A percentile compares a stretch with the other conserved stretches of the same genome.
Evolutionary conservation across 1,284 basidiomycete species (phyloP).

Genomic region (Apiotrichum porosum): DNA sequence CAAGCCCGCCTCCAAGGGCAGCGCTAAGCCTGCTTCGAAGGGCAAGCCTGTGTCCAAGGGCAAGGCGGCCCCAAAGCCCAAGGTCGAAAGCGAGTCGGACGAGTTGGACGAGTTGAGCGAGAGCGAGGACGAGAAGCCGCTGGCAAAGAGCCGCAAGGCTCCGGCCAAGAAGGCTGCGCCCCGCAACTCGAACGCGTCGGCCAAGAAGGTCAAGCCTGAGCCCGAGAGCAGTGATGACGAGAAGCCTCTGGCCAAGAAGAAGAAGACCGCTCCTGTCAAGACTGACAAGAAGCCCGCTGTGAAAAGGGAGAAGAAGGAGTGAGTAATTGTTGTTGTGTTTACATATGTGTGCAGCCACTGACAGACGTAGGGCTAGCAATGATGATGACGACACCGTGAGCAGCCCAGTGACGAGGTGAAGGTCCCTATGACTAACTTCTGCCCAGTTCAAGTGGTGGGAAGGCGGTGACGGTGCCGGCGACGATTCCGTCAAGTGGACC

Average conservation of each 20-base stretch:
- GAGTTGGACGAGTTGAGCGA: no score
- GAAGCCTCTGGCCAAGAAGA: slow-evolving; percentile 46
- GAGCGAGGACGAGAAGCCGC: slow-evolving; percentile 17
- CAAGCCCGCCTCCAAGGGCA: slow-evolving; percentile 10
- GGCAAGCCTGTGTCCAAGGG: slow-evolving; percentile 25
- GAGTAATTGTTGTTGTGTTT: slow-evolving; percentile 13
- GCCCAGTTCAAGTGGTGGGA: slow-evolving; percentile 72
- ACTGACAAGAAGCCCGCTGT: slow-evolving; percentile 50
- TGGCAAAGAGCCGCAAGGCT: slow-evolving; percentile 12
- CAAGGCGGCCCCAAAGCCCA: slow-evolving; percentile 3
- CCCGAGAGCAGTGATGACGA: slow-evolving; percentile 50
- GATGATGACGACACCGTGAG: slow-evolving; percentile 34
- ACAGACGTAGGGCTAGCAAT: slow-evolving; percentile 4
- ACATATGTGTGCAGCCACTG: not conserved
- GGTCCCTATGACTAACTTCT: not conserved
- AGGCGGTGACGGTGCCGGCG: slow-evolving; percentile 56
- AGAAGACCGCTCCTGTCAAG: slow-evolving; percentile 47
- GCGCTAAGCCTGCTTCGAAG: slow-evolving; percentile 45
- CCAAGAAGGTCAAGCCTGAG: slow-evolving; percentile 54
- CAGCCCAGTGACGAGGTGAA: no score
- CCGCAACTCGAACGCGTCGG: slow-evolving; percentile 8
- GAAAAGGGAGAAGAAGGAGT: slow-evolving; percentile 56
- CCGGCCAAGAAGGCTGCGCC: slow-evolving; percentile 17
- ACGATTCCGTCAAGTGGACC: slow-evolving; percentile 81
- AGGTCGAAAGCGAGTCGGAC: not conserved